Base-by-base conservation (phyloP, 2,329 filamentous ascomycete genomes). In the Xylariomycetidae sp. region DNA sequence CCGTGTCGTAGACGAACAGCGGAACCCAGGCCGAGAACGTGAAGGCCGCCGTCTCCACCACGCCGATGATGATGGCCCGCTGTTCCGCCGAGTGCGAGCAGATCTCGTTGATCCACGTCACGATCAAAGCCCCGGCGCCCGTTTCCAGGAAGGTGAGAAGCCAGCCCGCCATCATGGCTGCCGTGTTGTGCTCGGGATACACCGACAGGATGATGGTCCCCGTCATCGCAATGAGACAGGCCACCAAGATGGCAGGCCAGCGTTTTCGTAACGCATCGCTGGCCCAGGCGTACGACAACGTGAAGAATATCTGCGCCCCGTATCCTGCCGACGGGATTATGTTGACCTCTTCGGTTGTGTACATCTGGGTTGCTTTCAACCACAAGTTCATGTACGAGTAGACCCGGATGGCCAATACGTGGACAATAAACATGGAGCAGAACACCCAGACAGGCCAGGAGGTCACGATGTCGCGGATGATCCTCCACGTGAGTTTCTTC, bases 191-290 rank as follows among this genome's bases (percentile, higher is more conserved):
- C 29, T 55, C 52, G 0, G 57, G 59, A 43, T 54, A 62, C 2
- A 57, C 44, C 9, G 50, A 54, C 3, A 63, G 40, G 19, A 61
- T 58, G 29, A 56, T 46, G 24, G 54, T 59, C 0, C 58, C 57
- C 2, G 51, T 36, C 6, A 63, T 38, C 10, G 58, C 50, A 5
- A 61, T 28, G 6, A 61, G 52, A 1, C 63, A 70, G 2, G 65
- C 68, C 29, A 70, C 64, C 6, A 76, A 49, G 25, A 72, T 67
- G 0, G 73, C 60, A 1, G 72, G 74, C 70, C 70, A 74, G 9
- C 73, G 58, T 16, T 56, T 58, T 19, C 71, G 70, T 32, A 69
- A 53, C 5, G 59, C 63, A 52, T 68, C 76, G 9, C 62, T 76
- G 13, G 58, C 64, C 71, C 64, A 77, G 12, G 61, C 74, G 43